These are phyloP conservation scores for Vitrella brassicaformis DNA, from an alignment of 73 alveolate species.

Conservation along the genomic window DNA sequence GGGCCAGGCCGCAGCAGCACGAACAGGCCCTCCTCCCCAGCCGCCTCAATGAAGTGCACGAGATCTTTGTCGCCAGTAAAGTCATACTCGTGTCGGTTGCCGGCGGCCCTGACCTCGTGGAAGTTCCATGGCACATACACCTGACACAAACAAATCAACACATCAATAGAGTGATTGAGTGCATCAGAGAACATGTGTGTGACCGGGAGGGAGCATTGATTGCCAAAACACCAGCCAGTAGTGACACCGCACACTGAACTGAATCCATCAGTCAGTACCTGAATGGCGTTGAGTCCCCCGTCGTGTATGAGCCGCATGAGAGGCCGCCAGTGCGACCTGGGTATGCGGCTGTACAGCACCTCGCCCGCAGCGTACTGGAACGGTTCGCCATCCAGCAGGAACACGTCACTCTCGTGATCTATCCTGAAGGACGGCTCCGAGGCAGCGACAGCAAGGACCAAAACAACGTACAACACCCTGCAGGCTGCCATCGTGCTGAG, in stretches of 20 bases:
- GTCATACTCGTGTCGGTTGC: background rate
- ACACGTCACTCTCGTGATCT: background rate
- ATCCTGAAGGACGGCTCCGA: too few relatives aligned
- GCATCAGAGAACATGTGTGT: background rate
- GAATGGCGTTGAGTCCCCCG: background rate
- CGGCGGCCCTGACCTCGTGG: background rate
- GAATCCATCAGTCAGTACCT: background rate
- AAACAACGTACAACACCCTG: too few relatives aligned
- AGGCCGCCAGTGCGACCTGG: background rate
- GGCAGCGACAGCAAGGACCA: too few relatives aligned
- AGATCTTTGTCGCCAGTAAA: background rate
- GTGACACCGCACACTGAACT: background rate
- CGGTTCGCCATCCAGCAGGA: background rate
- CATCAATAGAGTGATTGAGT: background rate
- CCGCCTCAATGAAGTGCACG: background rate
- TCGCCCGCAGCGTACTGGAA: background rate
- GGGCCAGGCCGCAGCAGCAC: background rate
- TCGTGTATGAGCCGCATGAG: background rate
- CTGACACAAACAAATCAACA: background rate
- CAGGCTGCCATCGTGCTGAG: too few relatives aligned
- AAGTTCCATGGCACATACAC: conserved; percentile 35
- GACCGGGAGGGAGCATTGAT: background rate
- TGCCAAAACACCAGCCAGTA: background rate
- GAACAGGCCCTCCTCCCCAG: background rate
- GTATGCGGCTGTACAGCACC: background rate